These are phyloP conservation scores for Saprolegnia parasitica DNA, from an alignment of 352 stramenopile genomes.

Conservation along the genomic window DNA sequence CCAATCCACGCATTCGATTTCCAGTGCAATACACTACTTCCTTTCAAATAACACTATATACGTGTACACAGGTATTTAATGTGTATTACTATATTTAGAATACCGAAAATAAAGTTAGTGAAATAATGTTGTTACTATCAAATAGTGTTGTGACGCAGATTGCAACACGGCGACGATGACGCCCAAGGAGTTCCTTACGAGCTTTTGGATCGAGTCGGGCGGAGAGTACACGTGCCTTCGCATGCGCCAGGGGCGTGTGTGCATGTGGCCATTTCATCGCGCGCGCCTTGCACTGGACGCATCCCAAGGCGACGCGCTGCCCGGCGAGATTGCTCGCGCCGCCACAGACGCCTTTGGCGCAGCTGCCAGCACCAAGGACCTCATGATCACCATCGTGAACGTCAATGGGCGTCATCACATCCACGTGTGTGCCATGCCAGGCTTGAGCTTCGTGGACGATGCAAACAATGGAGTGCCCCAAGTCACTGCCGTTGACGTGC, in stretches of 20 bases:
- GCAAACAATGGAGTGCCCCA: not conserved
- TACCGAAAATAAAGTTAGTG: too few species aligned
- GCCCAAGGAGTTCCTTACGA: constrained; percentile 20
- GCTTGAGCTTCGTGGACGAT: constrained; percentile 24
- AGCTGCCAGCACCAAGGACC: constrained; percentile 30
- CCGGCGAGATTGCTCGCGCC: not conserved
- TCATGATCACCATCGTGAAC: constrained; percentile 65
- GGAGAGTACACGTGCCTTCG: constrained; percentile 26
- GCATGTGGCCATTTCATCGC: constrained; percentile 22
- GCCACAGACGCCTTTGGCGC: not conserved
- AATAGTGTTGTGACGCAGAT: too few species aligned
- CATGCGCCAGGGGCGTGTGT: constrained; percentile 2
- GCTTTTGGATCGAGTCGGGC: not conserved
- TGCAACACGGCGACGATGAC: not conserved
- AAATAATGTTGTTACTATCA: too few species aligned
- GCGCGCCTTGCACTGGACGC: constrained; percentile 5
- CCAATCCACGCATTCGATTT: not conserved
- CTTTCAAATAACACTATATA: too few species aligned
- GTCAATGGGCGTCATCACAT: constrained; percentile 39
- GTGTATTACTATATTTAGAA: too few species aligned
- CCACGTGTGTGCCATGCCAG: constrained; percentile 54
- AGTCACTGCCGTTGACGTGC: constrained; percentile 13
- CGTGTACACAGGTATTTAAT: too few species aligned
- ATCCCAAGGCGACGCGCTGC: not conserved
- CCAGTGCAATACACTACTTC: too few species aligned